Evolutionary conservation across 2,329 filamentous ascomycete species (phyloP).

Genomic region (Colletotrichum magnum): DNA sequence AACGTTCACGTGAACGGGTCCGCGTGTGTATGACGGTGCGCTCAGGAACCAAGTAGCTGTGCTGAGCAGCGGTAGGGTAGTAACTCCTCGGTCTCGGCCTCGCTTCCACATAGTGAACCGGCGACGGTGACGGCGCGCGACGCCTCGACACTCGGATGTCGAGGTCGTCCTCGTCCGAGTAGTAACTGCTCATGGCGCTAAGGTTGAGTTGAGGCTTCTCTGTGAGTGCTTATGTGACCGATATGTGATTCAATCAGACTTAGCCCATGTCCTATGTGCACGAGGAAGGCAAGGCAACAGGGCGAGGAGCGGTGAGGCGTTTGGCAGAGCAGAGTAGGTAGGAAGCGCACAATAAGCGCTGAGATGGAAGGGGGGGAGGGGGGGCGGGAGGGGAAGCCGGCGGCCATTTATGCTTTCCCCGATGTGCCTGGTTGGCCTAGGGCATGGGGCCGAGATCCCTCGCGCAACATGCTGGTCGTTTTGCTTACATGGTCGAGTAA

Average conservation of each 20-base stretch:
- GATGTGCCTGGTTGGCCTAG: conserved; percentile 3
- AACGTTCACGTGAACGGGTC: conserved; percentile 55
- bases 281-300: background rate
- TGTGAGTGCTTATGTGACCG: too few species aligned
- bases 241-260: too few species aligned
- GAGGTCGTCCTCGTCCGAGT: conserved; percentile 68
- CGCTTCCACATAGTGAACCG: conserved; percentile 63
- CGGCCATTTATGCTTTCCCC: conserved; percentile 33
- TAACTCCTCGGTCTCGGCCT: conserved; percentile 56
- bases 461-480: conserved; percentile 17
- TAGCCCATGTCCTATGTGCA: too few species aligned
- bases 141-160: conserved; percentile 63
- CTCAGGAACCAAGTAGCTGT: conserved; percentile 60
- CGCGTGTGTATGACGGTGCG: conserved; percentile 61
- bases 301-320: background rate
- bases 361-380: background rate
- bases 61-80: conserved; percentile 54
- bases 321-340: conserved; percentile 1
- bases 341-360: too few species aligned
- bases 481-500: conserved; percentile 21
- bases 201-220: background rate
- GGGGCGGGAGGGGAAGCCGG: conserved; percentile 12
- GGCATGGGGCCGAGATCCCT: conserved; percentile 27
- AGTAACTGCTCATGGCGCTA: conserved; percentile 52
- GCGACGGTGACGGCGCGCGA: conserved; percentile 55